These are phyloP conservation scores for Phytophthora foliorum DNA, from an alignment of 352 stramenopile species.

Conservation along the genomic window DNA sequence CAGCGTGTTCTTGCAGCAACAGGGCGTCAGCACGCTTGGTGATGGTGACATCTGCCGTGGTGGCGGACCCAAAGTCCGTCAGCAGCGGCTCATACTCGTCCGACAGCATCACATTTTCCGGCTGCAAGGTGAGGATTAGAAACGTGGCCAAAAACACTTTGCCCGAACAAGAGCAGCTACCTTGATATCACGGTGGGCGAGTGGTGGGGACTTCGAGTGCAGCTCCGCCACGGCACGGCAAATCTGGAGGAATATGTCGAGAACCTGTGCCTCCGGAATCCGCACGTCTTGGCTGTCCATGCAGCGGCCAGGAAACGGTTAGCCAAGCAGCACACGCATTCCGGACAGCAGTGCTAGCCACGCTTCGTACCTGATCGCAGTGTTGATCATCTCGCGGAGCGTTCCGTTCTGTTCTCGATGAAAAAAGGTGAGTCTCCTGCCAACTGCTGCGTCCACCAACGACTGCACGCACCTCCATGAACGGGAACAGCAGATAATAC, in stretches of 20 bases:
- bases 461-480: constrained; percentile 67
- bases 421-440: constrained; percentile 12
- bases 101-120: constrained; percentile 89
- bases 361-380: constrained; percentile 52
- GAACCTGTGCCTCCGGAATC: constrained; percentile 74
- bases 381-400: constrained; percentile 87
- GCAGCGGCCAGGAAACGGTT: background rate
- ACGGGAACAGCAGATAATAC: constrained; percentile 90
- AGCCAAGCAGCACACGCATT: constrained; percentile 1
- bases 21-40: constrained; percentile 80
- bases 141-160: no score
- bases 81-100: constrained; percentile 83
- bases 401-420: constrained; percentile 70
- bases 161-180: no score
- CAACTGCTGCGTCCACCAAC: background rate
- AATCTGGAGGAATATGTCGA: constrained; percentile 88
- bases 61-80: constrained; percentile 91
- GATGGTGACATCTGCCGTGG: constrained; percentile 69
- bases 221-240: constrained; percentile 83
- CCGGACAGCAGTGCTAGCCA: background rate
- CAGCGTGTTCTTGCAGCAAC: constrained; percentile 86
- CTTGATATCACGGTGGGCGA: constrained; percentile 91
- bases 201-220: constrained; percentile 71
- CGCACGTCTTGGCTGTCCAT: constrained; percentile 44
- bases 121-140: constrained; percentile 45